phyloP scores from a whole-genome alignment of 129 eudicot species.

The Kitagawia praeruptora region DNA sequence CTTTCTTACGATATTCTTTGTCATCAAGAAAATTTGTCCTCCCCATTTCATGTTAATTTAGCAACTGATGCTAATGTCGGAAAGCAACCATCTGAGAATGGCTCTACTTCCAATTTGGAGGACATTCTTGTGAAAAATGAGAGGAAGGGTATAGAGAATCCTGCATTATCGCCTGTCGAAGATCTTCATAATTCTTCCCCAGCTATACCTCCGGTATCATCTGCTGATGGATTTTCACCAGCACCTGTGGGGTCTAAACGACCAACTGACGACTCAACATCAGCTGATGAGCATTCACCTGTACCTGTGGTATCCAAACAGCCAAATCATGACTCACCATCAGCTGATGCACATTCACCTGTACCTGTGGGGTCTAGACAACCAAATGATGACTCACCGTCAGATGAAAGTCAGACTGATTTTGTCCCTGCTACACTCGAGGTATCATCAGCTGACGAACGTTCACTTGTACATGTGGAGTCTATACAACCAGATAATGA shows the following conservation, averaged over 20 bases:
- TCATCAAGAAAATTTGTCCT: slow-evolving; percentile 77
- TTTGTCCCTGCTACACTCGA: slow-evolving; percentile 18
- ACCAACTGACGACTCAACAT: slow-evolving; percentile 10
- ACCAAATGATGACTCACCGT: slow-evolving; percentile 9
- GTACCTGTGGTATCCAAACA: slow-evolving; percentile 19
- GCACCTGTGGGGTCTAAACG: slow-evolving; percentile 21
- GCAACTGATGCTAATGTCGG: slow-evolving; percentile 23
- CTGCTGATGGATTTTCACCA: slow-evolving; percentile 23
- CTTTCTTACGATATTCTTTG: slow-evolving; percentile 94
- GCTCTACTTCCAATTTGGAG: slow-evolving; percentile 18
- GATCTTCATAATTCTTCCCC: slow-evolving; percentile 23
- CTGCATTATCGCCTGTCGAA: slow-evolving; percentile 10
- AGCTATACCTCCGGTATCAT: slow-evolving; percentile 20
- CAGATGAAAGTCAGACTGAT: slow-evolving; percentile 21
- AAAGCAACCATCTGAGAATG: slow-evolving; percentile 18
- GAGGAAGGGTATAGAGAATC: slow-evolving; percentile 20
- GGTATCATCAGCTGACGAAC: slow-evolving; percentile 25
- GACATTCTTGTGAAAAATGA: slow-evolving; percentile 22
- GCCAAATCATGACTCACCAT: slow-evolving; percentile 12
- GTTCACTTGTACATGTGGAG: slow-evolving; percentile 11
- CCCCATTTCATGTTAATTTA: slow-evolving; percentile 87
- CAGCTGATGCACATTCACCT: slow-evolving; percentile 26
- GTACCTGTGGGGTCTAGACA: slow-evolving; percentile 20
- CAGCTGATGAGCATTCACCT: slow-evolving; percentile 24
- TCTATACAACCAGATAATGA: slow-evolving; percentile 18